Base-by-base conservation (phyloP, 2,329 filamentous ascomycete species). In the Chaetomiaceae sp. region DNA sequence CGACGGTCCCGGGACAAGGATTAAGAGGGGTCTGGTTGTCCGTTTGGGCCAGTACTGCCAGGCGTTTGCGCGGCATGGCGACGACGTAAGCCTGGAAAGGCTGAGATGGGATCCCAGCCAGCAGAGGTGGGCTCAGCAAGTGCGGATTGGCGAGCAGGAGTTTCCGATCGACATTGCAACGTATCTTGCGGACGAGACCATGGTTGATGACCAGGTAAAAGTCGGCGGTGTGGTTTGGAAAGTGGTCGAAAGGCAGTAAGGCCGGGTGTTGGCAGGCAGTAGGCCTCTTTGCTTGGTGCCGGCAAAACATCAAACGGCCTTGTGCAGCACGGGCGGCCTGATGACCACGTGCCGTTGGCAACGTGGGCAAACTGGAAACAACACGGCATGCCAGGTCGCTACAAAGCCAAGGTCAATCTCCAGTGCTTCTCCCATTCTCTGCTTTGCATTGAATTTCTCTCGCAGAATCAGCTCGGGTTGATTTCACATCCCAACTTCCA, bases 171-270 rank as follows among this genome's bases (percentile, higher is more conserved):
- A 50, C 6, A 44, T 53, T 7, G 50, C 48, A 3, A 54, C 48
- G n/a, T 19, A 50, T 30, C 33, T 53, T n/a, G 50, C 46, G 17
- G 27, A 34, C 13, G 38, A 42, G 14, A 38, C 41, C 5, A 35
- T 14, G 23, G 7, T 53, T 3, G 56, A 44, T 5, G 54, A 55
- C 16, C 50, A 55, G 31, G 46, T 54, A 2, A 35, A 31, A 8
- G 43, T 33, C 14, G 47, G 25, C 4, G 52, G 54, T 3, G 47
- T 34, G 8, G 34, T 48, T 8, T 59, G 57, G 57, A 51, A 37
- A 23, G 46, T 58, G 13, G 49, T 56, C 20, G 54, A 65, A 7
- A 66, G 64, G 8, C 51, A 5, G 12, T 30, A 48, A 27, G 25
- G 10, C 30, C 30, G 12, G 14, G 9, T 33, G 30, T 27, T 27